A percentile compares a stretch with the other conserved stretches of the same genome.
These are phyloP conservation scores for Neonectria punicea DNA, from an alignment of 2,329 filamentous ascomycete genomes.

Conservation along the genomic window DNA sequence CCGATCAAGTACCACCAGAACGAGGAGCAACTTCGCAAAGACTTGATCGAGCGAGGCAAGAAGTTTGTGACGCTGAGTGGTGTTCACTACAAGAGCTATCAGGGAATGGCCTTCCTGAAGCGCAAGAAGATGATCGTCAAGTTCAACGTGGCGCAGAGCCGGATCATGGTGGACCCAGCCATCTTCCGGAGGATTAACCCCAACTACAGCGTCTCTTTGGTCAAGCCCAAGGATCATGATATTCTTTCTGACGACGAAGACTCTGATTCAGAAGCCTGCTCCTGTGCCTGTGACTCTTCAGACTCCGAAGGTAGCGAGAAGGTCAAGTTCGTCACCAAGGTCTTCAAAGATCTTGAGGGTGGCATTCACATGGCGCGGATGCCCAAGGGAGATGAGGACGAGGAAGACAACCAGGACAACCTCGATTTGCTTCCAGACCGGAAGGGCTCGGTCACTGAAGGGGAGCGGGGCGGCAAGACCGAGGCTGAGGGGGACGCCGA, in stretches of 20 bases:
- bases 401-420: slow-evolving; percentile 55
- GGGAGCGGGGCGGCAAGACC: neutral
- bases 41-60: slow-evolving; percentile 83
- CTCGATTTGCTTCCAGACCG: slow-evolving; percentile 63
- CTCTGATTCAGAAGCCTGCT: slow-evolving; percentile 53
- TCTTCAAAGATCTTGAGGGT: slow-evolving; percentile 59
- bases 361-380: slow-evolving; percentile 47
- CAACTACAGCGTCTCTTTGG: slow-evolving; percentile 81
- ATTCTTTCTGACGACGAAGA: slow-evolving; percentile 62
- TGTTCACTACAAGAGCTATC: slow-evolving; percentile 83
- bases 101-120: slow-evolving; percentile 87
- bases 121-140: slow-evolving; percentile 76
- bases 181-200: slow-evolving; percentile 87
- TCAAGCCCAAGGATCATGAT: slow-evolving; percentile 78
- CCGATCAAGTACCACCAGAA: slow-evolving; percentile 85
- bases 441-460: slow-evolving; percentile 15
- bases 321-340: slow-evolving; percentile 61
- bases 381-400: slow-evolving; percentile 47
- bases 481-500: slow-evolving; percentile 17
- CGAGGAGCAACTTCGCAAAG: slow-evolving; percentile 68
- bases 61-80: slow-evolving; percentile 85
- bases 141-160: slow-evolving; percentile 86
- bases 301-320: slow-evolving; percentile 56
- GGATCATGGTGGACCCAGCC: slow-evolving; percentile 87
- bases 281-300: slow-evolving; percentile 47